phyloP scores from a whole-genome alignment of 805 yeast genomes.

The Kodamaea hsintzibuensis region DNA sequence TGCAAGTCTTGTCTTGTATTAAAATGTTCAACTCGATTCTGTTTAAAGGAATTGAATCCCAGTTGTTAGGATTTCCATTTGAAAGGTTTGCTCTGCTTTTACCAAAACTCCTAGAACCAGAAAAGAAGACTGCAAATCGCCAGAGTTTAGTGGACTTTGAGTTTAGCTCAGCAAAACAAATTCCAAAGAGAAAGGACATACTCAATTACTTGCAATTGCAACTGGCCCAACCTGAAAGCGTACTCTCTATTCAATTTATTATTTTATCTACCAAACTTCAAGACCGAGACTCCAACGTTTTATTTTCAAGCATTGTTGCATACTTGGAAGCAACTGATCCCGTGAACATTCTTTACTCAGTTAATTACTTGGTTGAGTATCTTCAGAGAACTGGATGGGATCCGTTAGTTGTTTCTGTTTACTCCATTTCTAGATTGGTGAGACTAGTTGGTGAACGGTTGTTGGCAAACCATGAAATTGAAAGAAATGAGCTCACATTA shows the following conservation, averaged over 20 bases:
- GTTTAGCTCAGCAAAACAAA: neutral
- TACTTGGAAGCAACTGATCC: slow-evolving; percentile 1
- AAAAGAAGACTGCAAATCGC: neutral
- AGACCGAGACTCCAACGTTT: neutral
- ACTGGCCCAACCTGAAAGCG: neutral
- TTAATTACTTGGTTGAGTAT: neutral
- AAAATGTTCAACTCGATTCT: slow-evolving; percentile 5
- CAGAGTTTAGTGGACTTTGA: slow-evolving; percentile 2
- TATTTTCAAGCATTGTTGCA: neutral
- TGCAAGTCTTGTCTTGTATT: neutral
- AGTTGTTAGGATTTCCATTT: slow-evolving; percentile 3
- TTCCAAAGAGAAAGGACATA: neutral
- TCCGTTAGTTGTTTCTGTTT: neutral
- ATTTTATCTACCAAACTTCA: neutral
- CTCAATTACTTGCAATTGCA: slow-evolving; percentile 1
- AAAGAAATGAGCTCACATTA: slow-evolving; percentile 43
- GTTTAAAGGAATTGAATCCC: neutral
- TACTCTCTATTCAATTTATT: neutral
- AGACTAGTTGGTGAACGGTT: slow-evolving; percentile 34
- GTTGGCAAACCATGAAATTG: slow-evolving; percentile 28
- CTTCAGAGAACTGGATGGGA: neutral
- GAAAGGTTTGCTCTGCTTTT: slow-evolving; percentile 3
- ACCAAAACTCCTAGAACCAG: slow-evolving; percentile 2
- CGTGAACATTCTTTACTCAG: neutral
- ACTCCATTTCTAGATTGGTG: slow-evolving; percentile 11